Conservation (phyloP, 2,329 filamentous ascomycete species). For the Corniculantispora saksenae region DNA sequence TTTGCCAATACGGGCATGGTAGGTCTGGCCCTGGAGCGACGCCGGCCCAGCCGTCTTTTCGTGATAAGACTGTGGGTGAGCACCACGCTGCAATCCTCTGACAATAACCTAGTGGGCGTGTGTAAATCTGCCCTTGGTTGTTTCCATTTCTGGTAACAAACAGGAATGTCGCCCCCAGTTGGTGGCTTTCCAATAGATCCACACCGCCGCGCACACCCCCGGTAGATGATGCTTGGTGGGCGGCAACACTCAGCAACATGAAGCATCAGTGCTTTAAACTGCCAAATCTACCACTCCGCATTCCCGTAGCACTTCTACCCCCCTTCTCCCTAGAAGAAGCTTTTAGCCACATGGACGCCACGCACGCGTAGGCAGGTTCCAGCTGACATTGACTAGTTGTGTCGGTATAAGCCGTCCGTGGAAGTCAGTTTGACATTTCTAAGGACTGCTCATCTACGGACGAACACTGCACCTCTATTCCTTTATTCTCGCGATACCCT, state of each 20-base stretch:
- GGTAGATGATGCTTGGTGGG: background rate
- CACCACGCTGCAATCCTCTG: background rate
- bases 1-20: background rate
- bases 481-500: background rate
- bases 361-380: background rate
- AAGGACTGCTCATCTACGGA: background rate
- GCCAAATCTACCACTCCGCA: background rate
- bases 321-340: background rate
- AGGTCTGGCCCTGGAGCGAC: background rate
- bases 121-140: background rate
- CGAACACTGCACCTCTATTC: background rate
- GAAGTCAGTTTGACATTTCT: background rate
- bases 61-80: background rate
- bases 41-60: background rate
- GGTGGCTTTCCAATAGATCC: conserved; percentile 5
- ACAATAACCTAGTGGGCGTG: background rate
- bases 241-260: background rate
- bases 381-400: background rate
- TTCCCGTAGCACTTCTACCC: background rate
- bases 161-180: background rate
- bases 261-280: background rate
- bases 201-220: conserved; percentile 5
- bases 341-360: background rate
- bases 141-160: background rate
- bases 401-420: background rate